These are phyloP conservation scores for Trichosporon faecale DNA, from an alignment of 1,284 basidiomycete species.

Conservation along the genomic window DNA sequence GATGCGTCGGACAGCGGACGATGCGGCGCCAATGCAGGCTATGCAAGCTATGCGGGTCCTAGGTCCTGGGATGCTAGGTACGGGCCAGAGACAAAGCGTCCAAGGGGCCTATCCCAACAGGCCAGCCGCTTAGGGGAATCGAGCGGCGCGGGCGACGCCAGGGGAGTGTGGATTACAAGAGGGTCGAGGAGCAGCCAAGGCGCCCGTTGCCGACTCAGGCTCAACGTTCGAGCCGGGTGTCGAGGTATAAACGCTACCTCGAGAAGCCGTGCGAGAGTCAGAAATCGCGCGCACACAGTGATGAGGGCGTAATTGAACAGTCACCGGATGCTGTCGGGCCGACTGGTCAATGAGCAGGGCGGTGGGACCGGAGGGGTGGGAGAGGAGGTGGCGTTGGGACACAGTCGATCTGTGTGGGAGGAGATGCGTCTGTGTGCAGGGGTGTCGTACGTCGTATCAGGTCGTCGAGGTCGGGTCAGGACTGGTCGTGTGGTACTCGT, in stretches of 20 bases:
- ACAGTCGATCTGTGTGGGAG: not conserved
- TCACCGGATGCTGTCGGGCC: not conserved
- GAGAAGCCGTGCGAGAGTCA: not conserved
- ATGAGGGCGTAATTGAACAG: slow-evolving; percentile 1
- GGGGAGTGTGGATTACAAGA: not conserved
- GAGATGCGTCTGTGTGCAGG: slow-evolving; percentile 3
- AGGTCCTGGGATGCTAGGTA: not conserved
- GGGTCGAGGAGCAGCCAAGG: not conserved
- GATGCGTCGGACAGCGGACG: not conserved
- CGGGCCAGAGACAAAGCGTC: not conserved
- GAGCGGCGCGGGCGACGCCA: not conserved
- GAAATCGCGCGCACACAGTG: not conserved
- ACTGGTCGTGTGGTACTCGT: not conserved
- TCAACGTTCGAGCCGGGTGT: not conserved
- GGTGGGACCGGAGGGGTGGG: not conserved
- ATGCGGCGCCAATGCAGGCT: not conserved
- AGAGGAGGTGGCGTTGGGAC: not conserved
- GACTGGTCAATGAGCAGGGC: not conserved
- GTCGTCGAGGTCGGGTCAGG: not conserved
- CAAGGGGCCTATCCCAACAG: not conserved
- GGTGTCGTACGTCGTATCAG: not conserved
- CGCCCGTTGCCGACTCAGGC: not conserved
- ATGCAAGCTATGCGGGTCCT: not conserved
- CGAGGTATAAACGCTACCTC: not conserved
- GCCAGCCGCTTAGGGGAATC: not conserved